Conservation (phyloP, 768 basidiomycete species). For the Leucocoprinus birnbaumii region DNA sequence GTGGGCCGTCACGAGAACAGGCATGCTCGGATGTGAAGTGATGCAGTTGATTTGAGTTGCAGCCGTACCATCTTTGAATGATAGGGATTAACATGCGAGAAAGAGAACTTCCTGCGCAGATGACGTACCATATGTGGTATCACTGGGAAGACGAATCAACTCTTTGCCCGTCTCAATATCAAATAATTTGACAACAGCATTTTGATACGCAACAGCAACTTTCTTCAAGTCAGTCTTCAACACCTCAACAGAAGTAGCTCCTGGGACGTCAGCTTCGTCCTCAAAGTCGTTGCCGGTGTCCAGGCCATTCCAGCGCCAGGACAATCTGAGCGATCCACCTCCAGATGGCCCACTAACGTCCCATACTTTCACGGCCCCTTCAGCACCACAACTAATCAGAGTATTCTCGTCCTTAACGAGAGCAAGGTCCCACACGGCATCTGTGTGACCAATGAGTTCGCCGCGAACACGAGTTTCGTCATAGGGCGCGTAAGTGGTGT, state of each 20-base stretch:
- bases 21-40: constrained; percentile 87
- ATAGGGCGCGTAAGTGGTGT: constrained; percentile 90
- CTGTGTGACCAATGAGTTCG: constrained; percentile 88
- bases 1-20: constrained; percentile 84
- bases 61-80: constrained; percentile 62
- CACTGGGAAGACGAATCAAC: constrained; percentile 55
- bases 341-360: constrained; percentile 71
- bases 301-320: constrained; percentile 79
- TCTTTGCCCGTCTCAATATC: constrained; percentile 89
- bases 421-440: constrained; percentile 95
- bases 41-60: constrained; percentile 84
- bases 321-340: constrained; percentile 63
- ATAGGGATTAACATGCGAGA: constrained; percentile 10
- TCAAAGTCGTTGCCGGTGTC: constrained; percentile 44
- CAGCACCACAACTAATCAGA: constrained; percentile 87
- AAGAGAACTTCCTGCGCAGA: background rate
- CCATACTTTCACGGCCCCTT: constrained; percentile 93
- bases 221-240: constrained; percentile 81
- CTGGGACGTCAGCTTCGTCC: constrained; percentile 54
- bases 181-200: constrained; percentile 87
- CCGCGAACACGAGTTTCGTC: constrained; percentile 77
- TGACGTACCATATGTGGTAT: constrained; percentile 53
- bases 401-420: constrained; percentile 80
- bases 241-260: constrained; percentile 82
- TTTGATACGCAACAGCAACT: constrained; percentile 88